Percentiles rank a stretch among this genome's conserved stretches.
Conservation (phyloP, 306 rosid genomes). For the Malus asiatica region DNA sequence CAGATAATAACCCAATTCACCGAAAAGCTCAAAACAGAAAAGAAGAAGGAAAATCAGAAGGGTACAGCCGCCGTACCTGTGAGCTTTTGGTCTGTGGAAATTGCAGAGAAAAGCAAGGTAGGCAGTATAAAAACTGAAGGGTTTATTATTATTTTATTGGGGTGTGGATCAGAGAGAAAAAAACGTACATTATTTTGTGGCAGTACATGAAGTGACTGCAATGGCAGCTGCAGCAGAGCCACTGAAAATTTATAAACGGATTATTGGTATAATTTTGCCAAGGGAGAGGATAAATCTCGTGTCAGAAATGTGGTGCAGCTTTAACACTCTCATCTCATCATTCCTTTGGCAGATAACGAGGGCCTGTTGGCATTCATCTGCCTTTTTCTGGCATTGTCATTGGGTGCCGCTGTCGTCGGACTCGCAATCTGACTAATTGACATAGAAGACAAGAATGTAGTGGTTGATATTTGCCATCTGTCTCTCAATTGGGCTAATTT, state of each 20-base stretch:
- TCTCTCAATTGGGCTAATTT: not conserved
- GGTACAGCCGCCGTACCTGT: conserved; percentile 16
- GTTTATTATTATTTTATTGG: conserved; percentile 11
- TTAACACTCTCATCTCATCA: conserved; percentile 1
- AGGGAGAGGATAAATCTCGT: conserved; percentile 51
- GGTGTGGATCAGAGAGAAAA: not conserved
- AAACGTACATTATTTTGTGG: conserved; percentile 30
- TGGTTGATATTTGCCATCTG: conserved; percentile 27
- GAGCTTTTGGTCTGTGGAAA: conserved; percentile 2
- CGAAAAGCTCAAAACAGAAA: not conserved
- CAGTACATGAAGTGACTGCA: conserved; percentile 26
- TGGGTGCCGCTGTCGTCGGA: conserved; percentile 9
- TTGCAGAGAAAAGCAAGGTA: conserved; percentile 6
- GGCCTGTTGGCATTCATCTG: not conserved
- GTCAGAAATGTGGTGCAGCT: conserved; percentile 72
- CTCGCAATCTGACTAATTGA: not conserved
- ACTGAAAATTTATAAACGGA: conserved; percentile 62
- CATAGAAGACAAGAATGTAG: not conserved
- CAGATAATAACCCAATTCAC: not conserved
- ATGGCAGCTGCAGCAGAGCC: conserved; percentile 61
- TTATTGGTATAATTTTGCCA: conserved; percentile 26
- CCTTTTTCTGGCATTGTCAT: not conserved
- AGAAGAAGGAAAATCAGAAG: not conserved
- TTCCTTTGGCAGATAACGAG: conserved; percentile 31
- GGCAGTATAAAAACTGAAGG: not conserved